Conservation (phyloP, 345 rosid genomes). For the Toxicodendron radicans region DNA sequence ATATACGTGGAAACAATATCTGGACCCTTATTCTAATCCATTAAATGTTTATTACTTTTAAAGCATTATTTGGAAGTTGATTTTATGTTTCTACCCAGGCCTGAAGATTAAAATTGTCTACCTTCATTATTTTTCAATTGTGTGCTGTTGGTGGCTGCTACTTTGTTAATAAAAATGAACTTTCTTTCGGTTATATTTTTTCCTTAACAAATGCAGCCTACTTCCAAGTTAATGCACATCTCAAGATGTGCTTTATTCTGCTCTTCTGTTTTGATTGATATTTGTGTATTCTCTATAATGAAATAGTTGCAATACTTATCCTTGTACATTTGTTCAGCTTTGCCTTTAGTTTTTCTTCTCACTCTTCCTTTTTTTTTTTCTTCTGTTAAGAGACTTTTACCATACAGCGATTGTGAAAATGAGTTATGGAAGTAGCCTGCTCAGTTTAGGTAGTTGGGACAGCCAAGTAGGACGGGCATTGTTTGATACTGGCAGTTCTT, state of each 20-base stretch:
- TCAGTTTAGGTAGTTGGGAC: constrained; percentile 47
- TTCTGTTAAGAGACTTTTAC: constrained; percentile 55
- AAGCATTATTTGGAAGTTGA: neutral
- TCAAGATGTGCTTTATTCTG: neutral
- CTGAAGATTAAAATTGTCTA: neutral
- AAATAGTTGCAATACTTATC: neutral
- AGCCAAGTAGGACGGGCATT: constrained; percentile 44
- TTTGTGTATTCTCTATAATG: too few species aligned
- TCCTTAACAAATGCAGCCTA: neutral
- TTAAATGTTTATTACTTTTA: neutral
- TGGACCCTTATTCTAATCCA: neutral
- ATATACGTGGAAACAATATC: neutral
- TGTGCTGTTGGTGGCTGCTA: neutral
- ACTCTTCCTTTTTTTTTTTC: constrained; percentile 2
- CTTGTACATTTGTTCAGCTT: constrained; percentile 1
- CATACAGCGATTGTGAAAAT: constrained; percentile 53
- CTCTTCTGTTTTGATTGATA: neutral
- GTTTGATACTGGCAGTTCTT: constrained; percentile 93
- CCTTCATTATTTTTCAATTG: neutral
- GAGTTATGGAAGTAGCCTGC: constrained; percentile 56
- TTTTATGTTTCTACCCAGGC: neutral
- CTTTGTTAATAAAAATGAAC: neutral
- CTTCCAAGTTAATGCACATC: constrained; percentile 2
- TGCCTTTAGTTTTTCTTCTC: constrained; percentile 9
- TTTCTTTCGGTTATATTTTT: neutral